Conservation (phyloP, 148 eudicot genomes). For the Nepenthes gracilis region DNA sequence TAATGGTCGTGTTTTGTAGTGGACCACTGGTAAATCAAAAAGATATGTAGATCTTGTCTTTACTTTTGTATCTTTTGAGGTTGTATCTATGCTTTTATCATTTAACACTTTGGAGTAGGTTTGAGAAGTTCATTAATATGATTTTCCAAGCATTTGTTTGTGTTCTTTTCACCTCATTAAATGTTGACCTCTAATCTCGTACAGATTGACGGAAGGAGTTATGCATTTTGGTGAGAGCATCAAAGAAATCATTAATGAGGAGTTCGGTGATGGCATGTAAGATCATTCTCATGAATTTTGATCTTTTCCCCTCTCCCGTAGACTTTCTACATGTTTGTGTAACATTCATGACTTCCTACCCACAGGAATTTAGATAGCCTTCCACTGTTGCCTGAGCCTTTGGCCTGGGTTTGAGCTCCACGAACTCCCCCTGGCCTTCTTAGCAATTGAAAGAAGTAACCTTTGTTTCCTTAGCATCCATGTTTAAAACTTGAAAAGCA, state of each 20-base stretch:
- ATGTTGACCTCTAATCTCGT: not conserved
- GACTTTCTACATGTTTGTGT: not conserved
- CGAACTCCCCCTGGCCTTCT: no score
- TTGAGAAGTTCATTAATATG: not conserved
- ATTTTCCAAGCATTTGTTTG: not conserved
- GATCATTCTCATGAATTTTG: slow-evolving; percentile 6
- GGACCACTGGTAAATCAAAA: no score
- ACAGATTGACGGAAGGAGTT: slow-evolving; percentile 83
- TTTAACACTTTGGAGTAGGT: no score
- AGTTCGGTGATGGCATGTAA: slow-evolving; percentile 98
- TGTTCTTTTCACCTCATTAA: not conserved
- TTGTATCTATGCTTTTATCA: not conserved
- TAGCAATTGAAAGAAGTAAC: no score
- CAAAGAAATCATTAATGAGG: slow-evolving; percentile 87
- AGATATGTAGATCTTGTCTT: no score
- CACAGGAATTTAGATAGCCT: no score
- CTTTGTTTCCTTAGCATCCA: no score
- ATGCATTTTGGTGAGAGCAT: slow-evolving; percentile 99
- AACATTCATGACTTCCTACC: no score
- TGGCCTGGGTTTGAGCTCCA: no score
- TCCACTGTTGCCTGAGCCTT: no score
- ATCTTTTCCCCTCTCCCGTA: not conserved
- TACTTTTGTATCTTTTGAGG: not conserved
- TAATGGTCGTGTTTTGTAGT: not conserved
- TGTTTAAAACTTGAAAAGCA: no score